phyloP scores from a whole-genome alignment of 1,284 basidiomycete genomes.

The Pterulicium gracile region DNA sequence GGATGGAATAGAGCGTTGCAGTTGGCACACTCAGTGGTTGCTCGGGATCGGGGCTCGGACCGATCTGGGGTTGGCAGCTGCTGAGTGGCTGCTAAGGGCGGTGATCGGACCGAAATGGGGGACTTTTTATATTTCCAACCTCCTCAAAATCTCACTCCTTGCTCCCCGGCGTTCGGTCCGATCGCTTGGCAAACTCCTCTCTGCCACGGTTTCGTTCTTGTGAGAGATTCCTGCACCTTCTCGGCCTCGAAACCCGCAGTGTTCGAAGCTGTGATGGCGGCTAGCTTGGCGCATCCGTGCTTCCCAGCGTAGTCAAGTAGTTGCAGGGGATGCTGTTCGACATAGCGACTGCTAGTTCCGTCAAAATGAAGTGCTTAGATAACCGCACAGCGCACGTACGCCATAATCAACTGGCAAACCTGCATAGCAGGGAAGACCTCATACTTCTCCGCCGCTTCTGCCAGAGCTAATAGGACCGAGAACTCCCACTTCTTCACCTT shows the following conservation, averaged over 20 bases:
- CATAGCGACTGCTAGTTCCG: background rate
- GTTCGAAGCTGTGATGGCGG: background rate
- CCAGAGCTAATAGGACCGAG: background rate
- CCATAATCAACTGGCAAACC: background rate
- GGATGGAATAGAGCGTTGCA: no score
- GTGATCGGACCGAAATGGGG: no score
- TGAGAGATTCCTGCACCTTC: background rate
- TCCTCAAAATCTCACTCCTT: no score
- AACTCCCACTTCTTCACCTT: no score
- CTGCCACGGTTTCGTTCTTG: no score
- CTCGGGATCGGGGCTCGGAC: no score
- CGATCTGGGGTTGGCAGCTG: no score
- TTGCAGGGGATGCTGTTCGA: background rate
- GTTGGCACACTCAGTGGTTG: no score
- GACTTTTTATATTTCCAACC: no score
- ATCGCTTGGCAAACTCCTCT: no score
- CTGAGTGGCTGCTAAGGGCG: no score
- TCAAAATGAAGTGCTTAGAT: background rate
- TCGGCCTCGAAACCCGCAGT: background rate
- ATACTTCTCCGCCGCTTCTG: background rate
- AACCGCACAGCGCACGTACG: background rate
- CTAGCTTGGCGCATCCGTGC: background rate
- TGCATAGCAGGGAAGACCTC: background rate
- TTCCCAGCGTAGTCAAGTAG: constrained; percentile 1
- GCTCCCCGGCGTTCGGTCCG: no score